Evolutionary conservation across 176 grass and related monocot genomes (phyloP).

Genomic region (Chrysopogon serrulatus): DNA sequence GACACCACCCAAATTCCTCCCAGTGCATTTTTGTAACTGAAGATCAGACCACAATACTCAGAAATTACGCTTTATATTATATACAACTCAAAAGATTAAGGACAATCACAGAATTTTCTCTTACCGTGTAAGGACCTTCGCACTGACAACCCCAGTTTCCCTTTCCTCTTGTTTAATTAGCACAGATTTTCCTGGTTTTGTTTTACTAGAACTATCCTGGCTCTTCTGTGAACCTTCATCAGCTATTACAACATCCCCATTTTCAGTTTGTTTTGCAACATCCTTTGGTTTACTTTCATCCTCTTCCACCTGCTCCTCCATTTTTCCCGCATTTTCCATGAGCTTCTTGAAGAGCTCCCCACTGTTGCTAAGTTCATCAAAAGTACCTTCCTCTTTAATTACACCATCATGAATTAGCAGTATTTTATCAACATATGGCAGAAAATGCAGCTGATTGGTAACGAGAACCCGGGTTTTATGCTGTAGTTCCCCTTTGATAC

Average conservation of each 20-base stretch:
- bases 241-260: slow-evolving; percentile 34
- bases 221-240: slow-evolving; percentile 42
- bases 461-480: slow-evolving; percentile 95
- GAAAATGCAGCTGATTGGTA: slow-evolving; percentile 98
- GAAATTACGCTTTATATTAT: slow-evolving; percentile 5
- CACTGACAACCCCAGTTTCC: slow-evolving; percentile 93
- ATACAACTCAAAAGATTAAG: neutral
- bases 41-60: slow-evolving; percentile 17
- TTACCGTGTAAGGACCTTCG: slow-evolving; percentile 93
- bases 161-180: slow-evolving; percentile 98
- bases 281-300: slow-evolving; percentile 49
- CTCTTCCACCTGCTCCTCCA: slow-evolving; percentile 95
- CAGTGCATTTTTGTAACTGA: slow-evolving; percentile 92
- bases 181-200: slow-evolving; percentile 79
- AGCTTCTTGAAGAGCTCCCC: slow-evolving; percentile 88
- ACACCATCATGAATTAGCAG: slow-evolving; percentile 87
- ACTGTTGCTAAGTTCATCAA: slow-evolving; percentile 86
- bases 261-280: slow-evolving; percentile 45
- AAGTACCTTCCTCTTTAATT: slow-evolving; percentile 94
- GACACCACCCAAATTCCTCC: slow-evolving; percentile 88
- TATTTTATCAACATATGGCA: slow-evolving; percentile 93
- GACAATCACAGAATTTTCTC: neutral
- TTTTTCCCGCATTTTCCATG: slow-evolving; percentile 99
- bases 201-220: slow-evolving; percentile 50
- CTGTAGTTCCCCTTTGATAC: slow-evolving; percentile 86